Percentiles rank a stretch among this genome's conserved stretches.
Evolutionary conservation across 371 early-diverging fungal species (phyloP).

Genomic region (Dinochytrium kinnereticum): DNA sequence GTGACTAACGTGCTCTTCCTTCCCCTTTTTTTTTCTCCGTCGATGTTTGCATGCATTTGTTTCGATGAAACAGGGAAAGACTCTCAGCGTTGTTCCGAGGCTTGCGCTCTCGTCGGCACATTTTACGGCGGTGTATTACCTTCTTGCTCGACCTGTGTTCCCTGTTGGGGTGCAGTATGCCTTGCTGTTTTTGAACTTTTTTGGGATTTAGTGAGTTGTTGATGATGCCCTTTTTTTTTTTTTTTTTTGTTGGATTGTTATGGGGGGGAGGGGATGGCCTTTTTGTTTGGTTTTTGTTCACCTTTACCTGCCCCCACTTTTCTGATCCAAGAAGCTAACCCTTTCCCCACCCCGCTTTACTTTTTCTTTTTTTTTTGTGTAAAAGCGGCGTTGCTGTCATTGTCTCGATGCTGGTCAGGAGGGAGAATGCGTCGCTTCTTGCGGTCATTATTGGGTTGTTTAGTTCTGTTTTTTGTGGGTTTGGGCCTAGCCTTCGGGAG

Average conservation of each 20-base stretch:
- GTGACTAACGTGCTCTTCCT: background rate
- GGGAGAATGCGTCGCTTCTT: conserved; percentile 49
- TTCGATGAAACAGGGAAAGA: conserved; percentile 25
- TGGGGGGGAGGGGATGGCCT: too few species aligned
- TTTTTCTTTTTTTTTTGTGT: background rate
- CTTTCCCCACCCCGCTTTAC: background rate
- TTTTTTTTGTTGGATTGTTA: too few species aligned
- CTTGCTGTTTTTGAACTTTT: conserved; percentile 47
- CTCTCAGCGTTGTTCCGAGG: conserved; percentile 32
- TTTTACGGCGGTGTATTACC: conserved; percentile 38
- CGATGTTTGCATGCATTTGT: background rate
- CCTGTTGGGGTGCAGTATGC: conserved; percentile 34
- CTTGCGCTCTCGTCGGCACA: conserved; percentile 38
- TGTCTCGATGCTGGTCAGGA: conserved; percentile 43
- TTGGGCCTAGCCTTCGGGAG: conserved; percentile 35
- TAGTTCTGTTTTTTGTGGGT: conserved; percentile 47
- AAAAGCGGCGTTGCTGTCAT: conserved; percentile 42
- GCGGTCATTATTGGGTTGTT: conserved; percentile 49
- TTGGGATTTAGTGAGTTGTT: conserved; percentile 45
- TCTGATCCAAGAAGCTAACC: background rate
- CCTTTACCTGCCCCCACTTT: too few species aligned
- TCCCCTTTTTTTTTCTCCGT: background rate
- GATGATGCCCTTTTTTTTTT: background rate
- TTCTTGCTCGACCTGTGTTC: conserved; percentile 45
- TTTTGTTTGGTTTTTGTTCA: too few species aligned